phyloP scores from a whole-genome alignment of 768 basidiomycete species.

The Tephrocybe sp. region DNA sequence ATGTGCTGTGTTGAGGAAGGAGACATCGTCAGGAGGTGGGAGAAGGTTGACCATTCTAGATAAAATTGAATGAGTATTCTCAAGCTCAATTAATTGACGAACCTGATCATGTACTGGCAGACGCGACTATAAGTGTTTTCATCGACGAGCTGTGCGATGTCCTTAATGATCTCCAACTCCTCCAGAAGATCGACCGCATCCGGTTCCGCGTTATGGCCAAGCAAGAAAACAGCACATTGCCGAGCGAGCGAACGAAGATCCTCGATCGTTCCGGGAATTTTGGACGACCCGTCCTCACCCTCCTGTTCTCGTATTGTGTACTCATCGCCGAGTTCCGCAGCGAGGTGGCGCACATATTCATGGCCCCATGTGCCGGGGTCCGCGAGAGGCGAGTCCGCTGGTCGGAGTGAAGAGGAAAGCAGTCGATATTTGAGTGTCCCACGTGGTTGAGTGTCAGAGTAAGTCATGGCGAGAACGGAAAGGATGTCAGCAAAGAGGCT shows the following conservation, averaged over 20 bases:
- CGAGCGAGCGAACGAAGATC: slow-evolving; percentile 77
- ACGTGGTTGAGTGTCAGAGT: slow-evolving; percentile 95
- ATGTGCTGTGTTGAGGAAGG: slow-evolving; percentile 88
- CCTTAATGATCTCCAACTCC: slow-evolving; percentile 87
- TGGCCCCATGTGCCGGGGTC: slow-evolving; percentile 99
- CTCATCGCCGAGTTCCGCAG: slow-evolving; percentile 95
- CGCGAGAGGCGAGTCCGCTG: slow-evolving; percentile 63
- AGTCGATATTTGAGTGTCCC: slow-evolving; percentile 95
- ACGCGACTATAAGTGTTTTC: slow-evolving; percentile 87
- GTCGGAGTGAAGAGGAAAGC: slow-evolving; percentile 69
- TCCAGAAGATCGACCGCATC: slow-evolving; percentile 96
- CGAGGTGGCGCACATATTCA: slow-evolving; percentile 96
- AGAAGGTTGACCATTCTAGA: slow-evolving; percentile 83
- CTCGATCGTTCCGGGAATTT: slow-evolving; percentile 62
- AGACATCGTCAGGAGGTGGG: slow-evolving; percentile 88
- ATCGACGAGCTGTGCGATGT: slow-evolving; percentile 78
- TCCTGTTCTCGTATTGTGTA: slow-evolving; percentile 71
- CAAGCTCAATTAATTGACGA: slow-evolving; percentile 22
- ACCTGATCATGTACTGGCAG: slow-evolving; percentile 96
- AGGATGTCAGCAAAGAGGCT: slow-evolving; percentile 95
- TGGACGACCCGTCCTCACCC: slow-evolving; percentile 23
- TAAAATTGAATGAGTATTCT: not conserved
- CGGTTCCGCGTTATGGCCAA: slow-evolving; percentile 94
- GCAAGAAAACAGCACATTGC: slow-evolving; percentile 86
- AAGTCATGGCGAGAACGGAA: slow-evolving; percentile 99